Evolutionary conservation across 768 basidiomycete species (phyloP).

Genomic region (Auricularia sp.): DNA sequence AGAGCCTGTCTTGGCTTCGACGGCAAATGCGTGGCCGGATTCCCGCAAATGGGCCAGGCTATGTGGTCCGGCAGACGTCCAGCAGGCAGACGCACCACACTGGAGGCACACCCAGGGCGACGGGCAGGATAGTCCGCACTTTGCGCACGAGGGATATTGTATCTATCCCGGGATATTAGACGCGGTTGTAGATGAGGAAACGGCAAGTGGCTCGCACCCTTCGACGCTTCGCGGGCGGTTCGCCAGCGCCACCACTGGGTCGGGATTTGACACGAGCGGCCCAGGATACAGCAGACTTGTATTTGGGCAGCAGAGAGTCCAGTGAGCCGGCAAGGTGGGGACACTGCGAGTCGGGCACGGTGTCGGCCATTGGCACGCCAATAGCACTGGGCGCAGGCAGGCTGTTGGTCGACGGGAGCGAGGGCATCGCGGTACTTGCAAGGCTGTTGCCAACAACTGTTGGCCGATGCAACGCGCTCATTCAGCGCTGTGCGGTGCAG

Average conservation of each 20-base stretch:
- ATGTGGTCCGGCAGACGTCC: conserved; percentile 42
- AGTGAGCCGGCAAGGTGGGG: background rate
- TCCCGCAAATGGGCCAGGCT: conserved; percentile 46
- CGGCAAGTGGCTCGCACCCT: background rate
- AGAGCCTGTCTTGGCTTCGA: conserved; percentile 63
- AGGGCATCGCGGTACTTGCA: too few relatives aligned
- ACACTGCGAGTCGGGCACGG: background rate
- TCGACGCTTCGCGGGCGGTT: background rate
- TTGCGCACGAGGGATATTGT: conserved; percentile 52
- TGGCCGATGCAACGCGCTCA: too few relatives aligned
- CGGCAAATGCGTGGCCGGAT: conserved; percentile 55
- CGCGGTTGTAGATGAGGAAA: background rate
- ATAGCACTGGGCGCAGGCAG: background rate
- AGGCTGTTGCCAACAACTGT: too few relatives aligned
- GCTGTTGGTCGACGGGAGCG: background rate
- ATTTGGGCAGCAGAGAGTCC: background rate
- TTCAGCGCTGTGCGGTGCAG: too few relatives aligned
- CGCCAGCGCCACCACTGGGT: background rate
- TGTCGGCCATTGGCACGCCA: background rate
- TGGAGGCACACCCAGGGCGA: conserved; percentile 65
- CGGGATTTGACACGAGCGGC: background rate
- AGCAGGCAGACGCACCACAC: conserved; percentile 65
- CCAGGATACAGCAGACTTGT: background rate
- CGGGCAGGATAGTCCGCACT: conserved; percentile 44
- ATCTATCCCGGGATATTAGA: conserved; percentile 24